Percentiles rank a stretch among this genome's conserved stretches.
phyloP scores from a whole-genome alignment of 2,329 filamentous ascomycete species.

The Stachybotrys chlorohalonatus region DNA sequence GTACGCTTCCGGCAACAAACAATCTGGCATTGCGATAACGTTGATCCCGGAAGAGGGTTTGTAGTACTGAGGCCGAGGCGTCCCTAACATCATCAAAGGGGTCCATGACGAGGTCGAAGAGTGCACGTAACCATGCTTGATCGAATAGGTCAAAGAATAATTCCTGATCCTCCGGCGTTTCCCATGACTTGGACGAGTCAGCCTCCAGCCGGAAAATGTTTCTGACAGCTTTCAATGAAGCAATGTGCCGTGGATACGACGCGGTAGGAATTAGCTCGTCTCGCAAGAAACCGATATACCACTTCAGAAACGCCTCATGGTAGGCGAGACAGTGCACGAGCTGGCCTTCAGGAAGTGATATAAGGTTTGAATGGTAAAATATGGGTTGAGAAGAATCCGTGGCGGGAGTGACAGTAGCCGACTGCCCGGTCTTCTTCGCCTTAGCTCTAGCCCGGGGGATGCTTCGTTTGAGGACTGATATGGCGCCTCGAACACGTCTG shows the following conservation, averaged over 20 bases:
- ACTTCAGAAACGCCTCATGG: slow-evolving; percentile 58
- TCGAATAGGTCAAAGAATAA: slow-evolving; percentile 35
- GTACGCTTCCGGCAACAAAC: slow-evolving; percentile 4
- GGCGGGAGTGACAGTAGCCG: slow-evolving; percentile 1
- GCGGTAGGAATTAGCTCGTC: slow-evolving; percentile 69
- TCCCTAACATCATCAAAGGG: slow-evolving; percentile 87
- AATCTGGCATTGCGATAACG: slow-evolving; percentile 19
- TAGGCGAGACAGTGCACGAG: slow-evolving; percentile 31
- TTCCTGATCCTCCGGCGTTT: slow-evolving; percentile 26
- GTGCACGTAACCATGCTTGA: slow-evolving; percentile 45
- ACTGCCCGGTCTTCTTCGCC: slow-evolving; percentile 19
- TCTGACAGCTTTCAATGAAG: slow-evolving; percentile 61
- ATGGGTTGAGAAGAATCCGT: slow-evolving; percentile 15
- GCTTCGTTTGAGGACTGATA: slow-evolving; percentile 43
- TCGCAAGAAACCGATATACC: slow-evolving; percentile 66
- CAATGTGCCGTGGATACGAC: slow-evolving; percentile 85
- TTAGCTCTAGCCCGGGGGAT: slow-evolving; percentile 26
- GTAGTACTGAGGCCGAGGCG: slow-evolving; percentile 40
- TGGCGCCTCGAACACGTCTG: slow-evolving; percentile 61
- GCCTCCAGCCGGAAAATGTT: slow-evolving; percentile 61
- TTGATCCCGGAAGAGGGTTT: slow-evolving; percentile 34
- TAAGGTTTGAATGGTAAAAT: slow-evolving; percentile 28
- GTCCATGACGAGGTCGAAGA: slow-evolving; percentile 76
- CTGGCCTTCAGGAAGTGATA: slow-evolving; percentile 26
- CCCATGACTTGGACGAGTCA: slow-evolving; percentile 37